A percentile compares a stretch with the other conserved stretches of the same genome.
These are phyloP conservation scores for Hypoxylon sp. DNA, from an alignment of 2,329 filamentous ascomycete species.

Conservation along the genomic window DNA sequence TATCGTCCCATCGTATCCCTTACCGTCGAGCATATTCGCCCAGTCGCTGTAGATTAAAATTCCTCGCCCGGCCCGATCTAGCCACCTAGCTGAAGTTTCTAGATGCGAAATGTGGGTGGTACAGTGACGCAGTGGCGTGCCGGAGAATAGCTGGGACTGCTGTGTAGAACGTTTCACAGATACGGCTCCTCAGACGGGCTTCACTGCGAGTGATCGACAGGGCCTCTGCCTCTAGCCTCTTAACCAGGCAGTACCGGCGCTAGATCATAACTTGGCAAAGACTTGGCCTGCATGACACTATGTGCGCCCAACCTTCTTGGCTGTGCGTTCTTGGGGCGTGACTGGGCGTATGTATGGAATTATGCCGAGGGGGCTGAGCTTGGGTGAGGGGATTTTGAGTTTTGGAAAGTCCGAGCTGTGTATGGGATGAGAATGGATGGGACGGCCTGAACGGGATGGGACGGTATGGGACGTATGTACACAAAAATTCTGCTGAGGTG, in stretches of 20 bases:
- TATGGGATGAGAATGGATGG: no score
- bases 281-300: constrained; percentile 37
- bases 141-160: constrained; percentile 22
- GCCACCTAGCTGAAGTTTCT: constrained; percentile 20
- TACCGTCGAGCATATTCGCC: not conserved
- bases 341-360: not conserved
- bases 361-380: constrained; percentile 10
- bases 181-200: not conserved
- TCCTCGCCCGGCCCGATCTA: constrained; percentile 2
- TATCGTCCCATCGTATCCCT: constrained; percentile 2
- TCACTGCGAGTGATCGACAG: constrained; percentile 40
- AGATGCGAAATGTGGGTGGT: constrained; percentile 21
- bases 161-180: constrained; percentile 25
- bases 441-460: no score
- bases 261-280: constrained; percentile 31
- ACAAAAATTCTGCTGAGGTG: constrained; percentile 4
- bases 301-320: constrained; percentile 29
- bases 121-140: constrained; percentile 28
- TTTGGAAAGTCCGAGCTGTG: constrained; percentile 30
- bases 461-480: not conserved
- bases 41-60: not conserved
- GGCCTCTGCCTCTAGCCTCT: constrained; percentile 26
- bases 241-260: constrained; percentile 32
- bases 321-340: constrained; percentile 10
- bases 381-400: constrained; percentile 15